Evolutionary conservation across 1,139 yeast species (phyloP).

Genomic region (Scheffersomyces insectosa): DNA sequence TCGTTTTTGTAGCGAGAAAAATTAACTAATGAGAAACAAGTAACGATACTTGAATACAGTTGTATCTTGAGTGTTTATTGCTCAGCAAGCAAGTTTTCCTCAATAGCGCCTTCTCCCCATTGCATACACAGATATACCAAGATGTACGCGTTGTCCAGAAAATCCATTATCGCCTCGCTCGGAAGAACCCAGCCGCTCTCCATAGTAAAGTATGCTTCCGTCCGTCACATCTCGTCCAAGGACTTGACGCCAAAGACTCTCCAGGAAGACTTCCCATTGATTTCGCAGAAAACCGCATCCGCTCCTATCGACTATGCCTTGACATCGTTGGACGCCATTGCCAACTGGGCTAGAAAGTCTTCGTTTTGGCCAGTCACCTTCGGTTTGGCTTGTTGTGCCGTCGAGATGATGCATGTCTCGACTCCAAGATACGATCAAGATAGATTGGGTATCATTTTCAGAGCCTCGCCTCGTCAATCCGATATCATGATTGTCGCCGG

Average conservation of each 20-base stretch:
- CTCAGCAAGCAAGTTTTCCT: too few relatives aligned
- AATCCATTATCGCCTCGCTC: slow-evolving; percentile 19
- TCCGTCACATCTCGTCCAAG: slow-evolving; percentile 39
- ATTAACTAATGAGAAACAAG: slow-evolving; percentile 4
- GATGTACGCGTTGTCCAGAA: slow-evolving; percentile 31
- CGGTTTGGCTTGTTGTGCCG: slow-evolving; percentile 92
- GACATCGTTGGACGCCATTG: slow-evolving; percentile 81
- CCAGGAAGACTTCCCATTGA: slow-evolving; percentile 48
- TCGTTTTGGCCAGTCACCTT: slow-evolving; percentile 94
- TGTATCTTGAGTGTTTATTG: too few relatives aligned
- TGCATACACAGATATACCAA: neutral
- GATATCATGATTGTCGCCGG: slow-evolving; percentile 96
- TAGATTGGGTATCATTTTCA: slow-evolving; percentile 88
- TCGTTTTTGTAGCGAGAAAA: too few relatives aligned
- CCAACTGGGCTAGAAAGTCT: slow-evolving; percentile 91
- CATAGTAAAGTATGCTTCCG: slow-evolving; percentile 10
- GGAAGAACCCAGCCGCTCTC: slow-evolving; percentile 16
- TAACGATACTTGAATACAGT: neutral
- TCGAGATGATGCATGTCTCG: slow-evolving; percentile 94
- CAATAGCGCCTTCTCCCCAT: too few relatives aligned
- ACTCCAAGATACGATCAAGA: slow-evolving; percentile 93
- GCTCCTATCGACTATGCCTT: slow-evolving; percentile 76
- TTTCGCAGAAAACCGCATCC: slow-evolving; percentile 45
- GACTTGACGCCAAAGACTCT: slow-evolving; percentile 46
- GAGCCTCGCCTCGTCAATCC: slow-evolving; percentile 93